These are phyloP conservation scores for Dicorynia guianensis DNA, from an alignment of 306 rosid species.

Conservation along the genomic window DNA sequence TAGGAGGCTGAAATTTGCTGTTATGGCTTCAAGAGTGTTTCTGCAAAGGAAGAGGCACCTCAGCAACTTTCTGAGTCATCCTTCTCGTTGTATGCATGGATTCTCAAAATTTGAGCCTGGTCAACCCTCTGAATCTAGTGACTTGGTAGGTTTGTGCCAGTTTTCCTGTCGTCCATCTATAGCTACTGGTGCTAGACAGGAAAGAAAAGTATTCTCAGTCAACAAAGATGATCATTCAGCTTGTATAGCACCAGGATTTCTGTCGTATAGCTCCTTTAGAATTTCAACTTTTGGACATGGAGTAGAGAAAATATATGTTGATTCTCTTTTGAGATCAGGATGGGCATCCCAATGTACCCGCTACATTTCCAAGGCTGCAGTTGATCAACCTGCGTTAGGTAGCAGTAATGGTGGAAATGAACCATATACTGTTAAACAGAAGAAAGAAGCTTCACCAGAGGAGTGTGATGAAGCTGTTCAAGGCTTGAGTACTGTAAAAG, in stretches of 20 bases:
- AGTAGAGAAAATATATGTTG: constrained; percentile 34
- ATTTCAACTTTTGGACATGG: constrained; percentile 31
- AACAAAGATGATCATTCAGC: constrained; percentile 34
- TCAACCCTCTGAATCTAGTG: constrained; percentile 25
- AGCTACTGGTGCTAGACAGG: constrained; percentile 30
- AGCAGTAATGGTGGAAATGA: constrained; percentile 46
- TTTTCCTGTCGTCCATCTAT: constrained; percentile 31
- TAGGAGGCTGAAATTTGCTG: constrained; percentile 34
- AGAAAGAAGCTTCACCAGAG: constrained; percentile 80
- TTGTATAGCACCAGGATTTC: constrained; percentile 4
- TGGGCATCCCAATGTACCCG: constrained; percentile 52
- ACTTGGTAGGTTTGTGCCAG: constrained; percentile 37
- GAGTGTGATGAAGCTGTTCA: constrained; percentile 88
- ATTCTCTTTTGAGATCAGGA: constrained; percentile 39
- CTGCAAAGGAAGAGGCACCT: constrained; percentile 54
- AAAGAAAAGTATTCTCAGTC: constrained; percentile 11
- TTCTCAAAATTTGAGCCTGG: constrained; percentile 43
- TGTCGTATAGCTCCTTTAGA: constrained; percentile 29
- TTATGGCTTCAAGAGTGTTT: constrained; percentile 71
- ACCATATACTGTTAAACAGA: constrained; percentile 53
- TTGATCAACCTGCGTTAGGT: constrained; percentile 48
- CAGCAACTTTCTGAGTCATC: constrained; percentile 24
- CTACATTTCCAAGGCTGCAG: constrained; percentile 57
- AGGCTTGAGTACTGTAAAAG: constrained; percentile 71
- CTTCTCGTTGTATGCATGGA: constrained; percentile 42